Conservation (phyloP, 2,329 filamentous ascomycete species). For the Bipolaris sorokiniana region DNA sequence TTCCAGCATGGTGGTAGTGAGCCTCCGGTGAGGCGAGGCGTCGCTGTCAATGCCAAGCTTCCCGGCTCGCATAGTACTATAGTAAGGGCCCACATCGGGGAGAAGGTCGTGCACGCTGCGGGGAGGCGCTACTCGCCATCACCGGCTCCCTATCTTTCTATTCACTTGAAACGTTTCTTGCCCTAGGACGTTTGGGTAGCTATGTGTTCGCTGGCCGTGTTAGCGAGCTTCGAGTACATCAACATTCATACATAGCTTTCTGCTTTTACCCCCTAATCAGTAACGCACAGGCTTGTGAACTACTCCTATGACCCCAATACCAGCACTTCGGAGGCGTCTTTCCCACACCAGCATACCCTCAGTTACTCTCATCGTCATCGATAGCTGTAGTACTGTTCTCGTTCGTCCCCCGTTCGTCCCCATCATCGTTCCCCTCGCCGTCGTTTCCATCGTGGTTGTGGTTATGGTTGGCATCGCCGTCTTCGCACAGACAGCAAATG, state of each 20-base stretch:
- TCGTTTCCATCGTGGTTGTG: neutral
- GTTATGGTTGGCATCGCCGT: neutral
- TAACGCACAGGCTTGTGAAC: neutral
- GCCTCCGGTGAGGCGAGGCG: slow-evolving; percentile 1
- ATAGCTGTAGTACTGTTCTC: neutral
- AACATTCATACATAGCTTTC: neutral
- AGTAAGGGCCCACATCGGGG: slow-evolving; percentile 3
- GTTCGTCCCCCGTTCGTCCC: neutral
- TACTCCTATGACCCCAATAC: neutral
- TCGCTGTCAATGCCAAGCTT: slow-evolving; percentile 18
- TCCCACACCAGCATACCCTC: neutral
- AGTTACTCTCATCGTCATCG: neutral
- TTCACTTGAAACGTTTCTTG: neutral
- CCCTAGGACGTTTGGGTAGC: neutral
- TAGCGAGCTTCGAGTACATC: neutral
- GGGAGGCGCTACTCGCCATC: slow-evolving; percentile 8
- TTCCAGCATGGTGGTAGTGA: slow-evolving; percentile 4
- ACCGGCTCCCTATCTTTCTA: neutral
- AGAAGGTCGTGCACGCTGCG: slow-evolving; percentile 11
- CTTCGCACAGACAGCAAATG: slow-evolving; percentile 9
- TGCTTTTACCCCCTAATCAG: neutral
- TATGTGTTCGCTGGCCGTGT: neutral
- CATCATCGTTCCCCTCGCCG: neutral
- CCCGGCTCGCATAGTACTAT: neutral
- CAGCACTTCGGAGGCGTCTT: neutral